Base-by-base conservation (phyloP, 2,329 filamentous ascomycete genomes). In the Chrysoporthe deuterocubensis region DNA sequence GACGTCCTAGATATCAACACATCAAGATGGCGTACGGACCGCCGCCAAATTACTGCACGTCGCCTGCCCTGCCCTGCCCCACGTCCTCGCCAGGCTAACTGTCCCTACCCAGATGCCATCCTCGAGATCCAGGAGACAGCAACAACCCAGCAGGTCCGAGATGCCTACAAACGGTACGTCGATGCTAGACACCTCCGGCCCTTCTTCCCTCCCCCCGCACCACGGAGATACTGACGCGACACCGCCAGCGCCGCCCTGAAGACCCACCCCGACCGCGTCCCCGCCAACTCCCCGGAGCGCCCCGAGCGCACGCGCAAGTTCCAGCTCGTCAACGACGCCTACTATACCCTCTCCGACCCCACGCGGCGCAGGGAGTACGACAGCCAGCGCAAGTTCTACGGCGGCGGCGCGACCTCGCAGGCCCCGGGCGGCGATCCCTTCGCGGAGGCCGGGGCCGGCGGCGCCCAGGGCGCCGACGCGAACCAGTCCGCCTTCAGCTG, bases 261-360 rank as follows among this genome's bases (percentile, higher is more conserved):
- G 80, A 94, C 92, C 71, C 95, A 98, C 78, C 95, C 95, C 1
- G 96, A 99, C 78, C 92, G 96, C 69, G 93, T 99, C 52, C 86
- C 94, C 40, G 82, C 87, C 72, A 89, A 94, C 80, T 95, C 93
- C 5, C 93, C 94, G 48, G 94, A 98, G 73, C 92, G 95, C 71
- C 79, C 88, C 32, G 80, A 87, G 14, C 92, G 94, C 75, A 99
- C 96, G 6, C 92, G 92, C 67, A 76, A 75, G 68, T 81, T 82
- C 75, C 77, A 82, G 71, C 78, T 83, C 40, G 78, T 82, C 72
- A 80, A 81, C 70, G 81, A 82, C 65, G 81, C 78, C 72, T 82
- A 83, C 72, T 79, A 77, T 57, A 79, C 79, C n/a, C 89, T 98
- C 40, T 97, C 92, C 0, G 94, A 98, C 77, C 76, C 90, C 9